Evolutionary conservation across 2,329 filamentous ascomycete species (phyloP).

Genomic region (Pseudohalonectria lignicola): DNA sequence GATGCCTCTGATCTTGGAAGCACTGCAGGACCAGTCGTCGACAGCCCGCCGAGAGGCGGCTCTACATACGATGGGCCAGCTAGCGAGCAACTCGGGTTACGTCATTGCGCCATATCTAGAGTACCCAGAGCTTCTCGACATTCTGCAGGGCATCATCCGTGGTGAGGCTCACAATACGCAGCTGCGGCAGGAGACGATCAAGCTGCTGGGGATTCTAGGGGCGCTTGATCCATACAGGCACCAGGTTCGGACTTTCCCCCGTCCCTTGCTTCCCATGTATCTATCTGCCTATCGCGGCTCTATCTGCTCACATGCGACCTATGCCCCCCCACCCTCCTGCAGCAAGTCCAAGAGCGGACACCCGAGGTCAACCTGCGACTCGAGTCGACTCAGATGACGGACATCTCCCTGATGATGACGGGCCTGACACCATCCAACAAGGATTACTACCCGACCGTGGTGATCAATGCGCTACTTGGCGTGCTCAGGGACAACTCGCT

Average conservation of each 20-base stretch:
- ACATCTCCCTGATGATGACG: slow-evolving; percentile 97
- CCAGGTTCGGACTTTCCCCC: slow-evolving; percentile 54
- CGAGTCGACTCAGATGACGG: slow-evolving; percentile 61
- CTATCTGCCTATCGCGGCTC: slow-evolving; percentile 7
- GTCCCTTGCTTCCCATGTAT: slow-evolving; percentile 8
- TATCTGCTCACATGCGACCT: too few species aligned
- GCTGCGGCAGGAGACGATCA: slow-evolving; percentile 87
- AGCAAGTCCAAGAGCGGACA: slow-evolving; percentile 79
- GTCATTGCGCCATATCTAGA: slow-evolving; percentile 94
- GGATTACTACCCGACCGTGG: slow-evolving; percentile 96
- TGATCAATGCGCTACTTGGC: slow-evolving; percentile 88
- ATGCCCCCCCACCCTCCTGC: too few species aligned
- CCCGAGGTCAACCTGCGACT: slow-evolving; percentile 65
- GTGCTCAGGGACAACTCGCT: slow-evolving; percentile 88
- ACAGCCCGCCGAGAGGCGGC: slow-evolving; percentile 84
- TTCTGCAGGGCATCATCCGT: slow-evolving; percentile 88
- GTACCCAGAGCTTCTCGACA: slow-evolving; percentile 85
- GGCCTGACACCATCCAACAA: slow-evolving; percentile 93
- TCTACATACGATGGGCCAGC: slow-evolving; percentile 77
- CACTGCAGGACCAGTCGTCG: slow-evolving; percentile 87
- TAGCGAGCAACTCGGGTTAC: slow-evolving; percentile 94
- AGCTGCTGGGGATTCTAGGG: slow-evolving; percentile 88
- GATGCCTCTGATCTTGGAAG: slow-evolving; percentile 92
- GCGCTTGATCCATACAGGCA: slow-evolving; percentile 94
- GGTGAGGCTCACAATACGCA: slow-evolving; percentile 76